Conservation (phyloP, 108 stramenopile species). For the Stephanodiscus minutulus region DNA sequence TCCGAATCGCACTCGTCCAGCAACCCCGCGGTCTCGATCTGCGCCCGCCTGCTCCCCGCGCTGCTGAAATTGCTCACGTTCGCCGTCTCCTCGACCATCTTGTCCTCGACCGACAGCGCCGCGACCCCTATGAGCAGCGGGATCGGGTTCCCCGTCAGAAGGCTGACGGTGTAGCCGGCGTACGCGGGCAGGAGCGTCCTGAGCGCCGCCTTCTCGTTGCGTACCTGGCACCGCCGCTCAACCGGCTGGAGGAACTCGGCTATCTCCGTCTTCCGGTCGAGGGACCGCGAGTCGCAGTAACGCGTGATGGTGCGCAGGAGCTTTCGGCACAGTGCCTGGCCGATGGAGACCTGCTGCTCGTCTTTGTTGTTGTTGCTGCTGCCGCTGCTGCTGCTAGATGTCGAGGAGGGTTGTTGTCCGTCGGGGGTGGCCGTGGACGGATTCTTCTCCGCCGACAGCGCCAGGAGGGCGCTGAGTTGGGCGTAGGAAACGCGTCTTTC, state of each 20-base stretch:
- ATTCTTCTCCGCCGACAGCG: slow-evolving; percentile 60
- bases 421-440: slow-evolving; percentile 11
- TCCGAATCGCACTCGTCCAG: slow-evolving; percentile 50
- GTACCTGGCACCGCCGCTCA: slow-evolving; percentile 32
- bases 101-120: slow-evolving; percentile 22
- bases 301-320: slow-evolving; percentile 50
- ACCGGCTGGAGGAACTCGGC: slow-evolving; percentile 51
- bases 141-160: slow-evolving; percentile 52
- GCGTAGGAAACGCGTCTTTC: slow-evolving; percentile 57
- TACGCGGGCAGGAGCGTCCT: slow-evolving; percentile 43
- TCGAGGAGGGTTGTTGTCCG: neutral
- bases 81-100: slow-evolving; percentile 39
- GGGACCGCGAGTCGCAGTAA: slow-evolving; percentile 43
- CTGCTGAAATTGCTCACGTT: slow-evolving; percentile 37
- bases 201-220: slow-evolving; percentile 42
- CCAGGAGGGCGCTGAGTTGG: slow-evolving; percentile 61
- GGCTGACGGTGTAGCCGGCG: slow-evolving; percentile 37
- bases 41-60: slow-evolving; percentile 29
- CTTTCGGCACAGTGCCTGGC: slow-evolving; percentile 49
- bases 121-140: slow-evolving; percentile 52
- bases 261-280: slow-evolving; percentile 58
- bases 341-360: slow-evolving; percentile 14
- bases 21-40: slow-evolving; percentile 42
- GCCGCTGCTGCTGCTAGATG: neutral
- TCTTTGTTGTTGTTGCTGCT: slow-evolving; percentile 1